These are phyloP conservation scores for Suhomyces prunicola DNA, from an alignment of 805 yeast species.

Conservation along the genomic window DNA sequence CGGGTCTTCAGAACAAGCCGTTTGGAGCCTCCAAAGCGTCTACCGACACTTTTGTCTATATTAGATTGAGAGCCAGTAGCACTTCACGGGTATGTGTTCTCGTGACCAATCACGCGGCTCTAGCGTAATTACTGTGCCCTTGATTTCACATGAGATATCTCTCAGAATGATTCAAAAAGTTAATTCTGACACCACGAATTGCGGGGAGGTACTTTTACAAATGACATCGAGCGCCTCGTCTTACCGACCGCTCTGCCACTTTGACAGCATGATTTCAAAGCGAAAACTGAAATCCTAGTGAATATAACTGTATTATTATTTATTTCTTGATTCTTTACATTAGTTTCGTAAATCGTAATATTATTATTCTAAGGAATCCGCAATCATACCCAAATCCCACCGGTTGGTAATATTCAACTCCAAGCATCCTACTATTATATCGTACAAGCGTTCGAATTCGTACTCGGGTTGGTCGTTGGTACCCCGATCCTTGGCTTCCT, in stretches of 20 bases:
- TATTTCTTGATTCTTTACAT: neutral
- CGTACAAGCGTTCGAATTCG: slow-evolving; percentile 27
- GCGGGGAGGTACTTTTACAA: neutral
- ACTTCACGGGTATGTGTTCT: neutral
- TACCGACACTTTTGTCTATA: no score
- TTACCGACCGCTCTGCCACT: neutral
- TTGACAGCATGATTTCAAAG: neutral
- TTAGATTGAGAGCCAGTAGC: neutral
- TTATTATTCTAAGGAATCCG: slow-evolving; percentile 3
- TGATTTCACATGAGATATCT: neutral
- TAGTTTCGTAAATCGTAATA: neutral
- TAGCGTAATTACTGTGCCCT: neutral
- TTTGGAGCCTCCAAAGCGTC: no score
- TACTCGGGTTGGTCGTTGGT: neutral
- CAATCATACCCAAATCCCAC: slow-evolving; percentile 44
- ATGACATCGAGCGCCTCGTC: neutral
- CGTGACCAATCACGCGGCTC: neutral
- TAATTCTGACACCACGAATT: neutral
- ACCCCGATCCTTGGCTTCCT: slow-evolving; percentile 6
- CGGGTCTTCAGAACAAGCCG: neutral
- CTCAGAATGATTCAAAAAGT: neutral
- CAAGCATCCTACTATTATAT: slow-evolving; percentile 53
- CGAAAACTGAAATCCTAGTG: neutral
- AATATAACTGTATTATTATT: neutral
- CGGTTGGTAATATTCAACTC: slow-evolving; percentile 49